Percentiles rank a stretch among this genome's conserved stretches.
These are phyloP conservation scores for Tympanopsis confertula DNA, from an alignment of 2,329 filamentous ascomycete species.

Conservation along the genomic window DNA sequence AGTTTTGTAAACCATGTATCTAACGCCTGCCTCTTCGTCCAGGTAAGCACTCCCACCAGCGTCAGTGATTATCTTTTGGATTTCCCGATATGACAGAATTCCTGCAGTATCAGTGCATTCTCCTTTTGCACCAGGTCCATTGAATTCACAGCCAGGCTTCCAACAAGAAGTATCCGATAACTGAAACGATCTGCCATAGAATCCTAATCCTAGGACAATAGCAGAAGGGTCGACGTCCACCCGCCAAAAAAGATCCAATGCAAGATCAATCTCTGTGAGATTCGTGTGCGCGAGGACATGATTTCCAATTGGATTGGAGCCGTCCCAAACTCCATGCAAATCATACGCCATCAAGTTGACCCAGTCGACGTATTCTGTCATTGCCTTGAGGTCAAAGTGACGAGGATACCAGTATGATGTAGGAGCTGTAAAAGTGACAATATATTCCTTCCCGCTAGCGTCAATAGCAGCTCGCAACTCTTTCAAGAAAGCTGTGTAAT, in stretches of 20 bases:
- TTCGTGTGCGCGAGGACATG: conserved; percentile 12
- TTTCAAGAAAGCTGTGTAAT: not conserved
- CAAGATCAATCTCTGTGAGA: conserved; percentile 15
- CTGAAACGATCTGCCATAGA: not conserved
- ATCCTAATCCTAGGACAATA: no score
- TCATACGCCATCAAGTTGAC: conserved; percentile 21
- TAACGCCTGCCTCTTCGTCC: not conserved
- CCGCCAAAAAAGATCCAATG: conserved; percentile 16
- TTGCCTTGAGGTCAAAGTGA: conserved; percentile 13
- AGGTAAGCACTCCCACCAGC: not conserved
- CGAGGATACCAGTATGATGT: conserved; percentile 15
- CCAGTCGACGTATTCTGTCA: conserved; percentile 14
- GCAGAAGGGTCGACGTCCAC: conserved; percentile 4
- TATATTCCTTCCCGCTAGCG: not conserved
- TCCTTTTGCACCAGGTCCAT: not conserved
- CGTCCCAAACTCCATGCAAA: conserved; percentile 12
- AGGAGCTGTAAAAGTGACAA: not conserved
- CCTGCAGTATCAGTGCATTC: not conserved
- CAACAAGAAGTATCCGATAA: not conserved
- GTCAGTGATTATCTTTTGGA: not conserved
- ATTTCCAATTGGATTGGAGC: conserved; percentile 7
- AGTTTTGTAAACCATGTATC: not conserved
- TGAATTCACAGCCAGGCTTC: not conserved
- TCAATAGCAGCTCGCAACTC: not conserved
- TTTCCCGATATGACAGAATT: not conserved